Base-by-base conservation (phyloP, 2,329 filamentous ascomycete genomes). In the Helotiales sp. region DNA sequence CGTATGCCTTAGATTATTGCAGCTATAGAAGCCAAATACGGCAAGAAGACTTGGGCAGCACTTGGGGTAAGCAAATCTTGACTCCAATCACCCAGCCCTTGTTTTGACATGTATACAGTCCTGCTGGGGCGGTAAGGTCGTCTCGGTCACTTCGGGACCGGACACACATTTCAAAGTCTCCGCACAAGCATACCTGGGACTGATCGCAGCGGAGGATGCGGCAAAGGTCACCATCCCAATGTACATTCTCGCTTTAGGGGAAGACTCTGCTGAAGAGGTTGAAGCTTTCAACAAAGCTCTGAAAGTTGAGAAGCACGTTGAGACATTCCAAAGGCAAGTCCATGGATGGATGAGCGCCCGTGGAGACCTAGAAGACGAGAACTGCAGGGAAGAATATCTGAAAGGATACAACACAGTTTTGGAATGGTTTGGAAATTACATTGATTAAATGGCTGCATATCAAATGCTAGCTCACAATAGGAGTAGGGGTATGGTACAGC, bases 201-300 rank as follows among this genome's bases (percentile, higher is more conserved):
- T 86, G 81, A 80, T 87, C 38, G 82, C 86, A 59, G 73, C 81
- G 30, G 74, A 76, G 34, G 87, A 90, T 48, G 86, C 85, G 3
- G 71, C 77, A 62, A 77, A 74, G 19, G 76, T 89, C 70, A 81
- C 78, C 42, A 76, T 88, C 6, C 88, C 88, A 1, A 75, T 87
- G 47, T 76, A 79, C 52, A 65, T 88, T 63, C 78, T 90, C 1
- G 85, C 86, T 0, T 89, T 86, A 38, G 81, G 81, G 68, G 86
- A 89, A 86, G 89, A 74, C 67, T 69, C 73, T 1, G 71, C 63
- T 0, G 75, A 77, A 1, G 68, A 70, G 0, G 73, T 80, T 0
- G 70, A 73, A n/a, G 70, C 72, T 44, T 80, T 77, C 62, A 70
- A 72, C 48, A 65, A 74, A 48, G 70, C 74, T 1, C 62, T 82